Evolutionary conservation across 2,329 filamentous ascomycete genomes (phyloP).

Genomic region (Neofusicoccum laricinum): DNA sequence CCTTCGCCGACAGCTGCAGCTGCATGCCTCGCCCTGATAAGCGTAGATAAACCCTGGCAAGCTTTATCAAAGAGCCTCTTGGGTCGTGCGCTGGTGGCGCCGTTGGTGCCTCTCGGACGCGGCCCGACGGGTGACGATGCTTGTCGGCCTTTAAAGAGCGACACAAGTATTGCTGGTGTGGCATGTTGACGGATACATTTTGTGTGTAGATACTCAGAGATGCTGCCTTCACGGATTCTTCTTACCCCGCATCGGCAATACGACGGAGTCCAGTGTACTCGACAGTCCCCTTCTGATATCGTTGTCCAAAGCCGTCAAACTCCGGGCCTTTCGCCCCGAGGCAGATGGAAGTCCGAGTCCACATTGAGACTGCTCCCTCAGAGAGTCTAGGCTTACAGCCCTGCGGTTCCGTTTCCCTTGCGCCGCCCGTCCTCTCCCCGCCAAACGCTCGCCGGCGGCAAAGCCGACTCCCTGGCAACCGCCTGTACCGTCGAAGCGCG

Average conservation of each 20-base stretch:
- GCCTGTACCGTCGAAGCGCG: slow-evolving; percentile 36
- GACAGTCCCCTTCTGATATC: not conserved
- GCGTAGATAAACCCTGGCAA: slow-evolving; percentile 7
- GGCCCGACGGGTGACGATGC: not conserved
- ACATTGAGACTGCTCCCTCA: not conserved
- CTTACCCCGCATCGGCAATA: too few species aligned
- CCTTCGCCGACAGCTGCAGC: slow-evolving; percentile 3
- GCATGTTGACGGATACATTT: too few species aligned
- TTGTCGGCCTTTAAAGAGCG: not conserved
- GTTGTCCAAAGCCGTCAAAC: not conserved
- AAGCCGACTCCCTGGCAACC: slow-evolving; percentile 37
- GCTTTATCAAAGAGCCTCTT: slow-evolving; percentile 3
- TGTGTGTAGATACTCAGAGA: too few species aligned
- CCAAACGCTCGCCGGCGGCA: slow-evolving; percentile 19
- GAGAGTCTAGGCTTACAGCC: not conserved
- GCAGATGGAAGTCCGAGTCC: too few species aligned
- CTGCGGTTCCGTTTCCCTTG: not conserved
- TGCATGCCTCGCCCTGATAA: not conserved
- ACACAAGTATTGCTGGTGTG: too few species aligned
- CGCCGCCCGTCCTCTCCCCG: not conserved
- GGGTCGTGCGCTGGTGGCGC: not conserved
- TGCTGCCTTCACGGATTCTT: too few species aligned
- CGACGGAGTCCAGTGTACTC: too few species aligned
- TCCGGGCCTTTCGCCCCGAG: not conserved
- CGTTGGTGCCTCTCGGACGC: not conserved